Percentiles rank a stretch among this genome's conserved stretches.
Conservation (phyloP, 495 filamentous ascomycete species). For the Daldinia caldariorum region DNA sequence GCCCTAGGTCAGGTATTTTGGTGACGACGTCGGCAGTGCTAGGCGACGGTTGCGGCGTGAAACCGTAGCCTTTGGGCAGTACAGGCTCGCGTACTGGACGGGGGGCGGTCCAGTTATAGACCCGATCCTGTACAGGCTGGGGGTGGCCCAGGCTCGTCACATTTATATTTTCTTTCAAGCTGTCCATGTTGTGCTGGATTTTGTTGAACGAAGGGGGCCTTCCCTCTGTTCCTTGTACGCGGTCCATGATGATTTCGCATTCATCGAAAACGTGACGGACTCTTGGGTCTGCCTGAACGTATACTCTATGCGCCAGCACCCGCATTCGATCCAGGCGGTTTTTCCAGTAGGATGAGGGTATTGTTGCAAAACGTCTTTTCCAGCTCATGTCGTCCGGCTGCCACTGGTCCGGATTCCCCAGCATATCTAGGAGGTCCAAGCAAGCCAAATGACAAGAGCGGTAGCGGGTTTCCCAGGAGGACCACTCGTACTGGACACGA, state of each 20-base stretch:
- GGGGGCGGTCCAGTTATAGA: neutral
- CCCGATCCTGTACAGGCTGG: neutral
- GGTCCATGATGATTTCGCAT: slow-evolving; percentile 12
- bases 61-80: neutral
- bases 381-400: slow-evolving; percentile 24
- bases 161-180: neutral
- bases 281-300: slow-evolving; percentile 17
- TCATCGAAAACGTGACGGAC: slow-evolving; percentile 36
- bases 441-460: neutral
- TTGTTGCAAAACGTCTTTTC: slow-evolving; percentile 26
- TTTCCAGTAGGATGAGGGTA: slow-evolving; percentile 38
- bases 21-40: neutral
- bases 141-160: neutral
- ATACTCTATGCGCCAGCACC: slow-evolving; percentile 28
- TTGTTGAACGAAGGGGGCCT: neutral
- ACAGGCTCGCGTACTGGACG: neutral
- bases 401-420: neutral
- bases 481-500: neutral
- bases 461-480: neutral
- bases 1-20: neutral
- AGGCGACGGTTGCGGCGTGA: neutral
- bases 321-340: slow-evolving; percentile 15
- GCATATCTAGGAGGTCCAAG: slow-evolving; percentile 10
- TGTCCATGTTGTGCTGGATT: neutral
- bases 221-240: neutral